Base-by-base conservation (phyloP, 495 filamentous ascomycete species). In the Bathelium albidoporum region DNA sequence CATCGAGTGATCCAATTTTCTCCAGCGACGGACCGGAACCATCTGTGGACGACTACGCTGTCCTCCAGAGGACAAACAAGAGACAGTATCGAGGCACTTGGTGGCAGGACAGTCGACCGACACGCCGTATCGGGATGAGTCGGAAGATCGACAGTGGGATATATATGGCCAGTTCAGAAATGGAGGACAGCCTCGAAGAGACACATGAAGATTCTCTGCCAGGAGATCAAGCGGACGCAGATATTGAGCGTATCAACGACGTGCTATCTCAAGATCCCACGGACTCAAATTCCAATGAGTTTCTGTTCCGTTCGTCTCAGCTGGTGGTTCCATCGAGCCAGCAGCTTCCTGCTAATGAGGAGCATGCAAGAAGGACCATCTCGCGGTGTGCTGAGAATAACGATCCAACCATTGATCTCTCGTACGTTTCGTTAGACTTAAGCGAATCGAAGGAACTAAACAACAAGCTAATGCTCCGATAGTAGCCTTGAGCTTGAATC, bases 111-210 rank as follows among this genome's bases (percentile, higher is more conserved):
- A 29, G 60, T 14, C 26, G 60, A 29, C 61, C 83, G 75, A 61
- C 66, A 72, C 72, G 75, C 32, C 85, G 84, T 71, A 73, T 85
- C 49, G 75, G 78, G 4, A 81, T 90, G 32, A 79, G 80, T 70
- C 77, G 88, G 31, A 79, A 87, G 66, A 74, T 84, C n/a, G 90
- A 95, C 71, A 91, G 87, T 74, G 89, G 88, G 61, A 85, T 93
- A n/a, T 92, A 83, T 80, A 83, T 92, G 82, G 85, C 82, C 18
- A 89, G 87, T 68, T 87, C 89, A 62, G 72, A 58, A 11, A 82
- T 55, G 65, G 73, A 78, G 26, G 77, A 77, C 2, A 64, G 65
- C 24, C 49, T 73, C 1, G 68, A 74, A 0, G 62, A 75, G 26
- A 62, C 26, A 44, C 10, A 32, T 61, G 53, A 43, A 53, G 59